Percentiles rank a stretch among this genome's conserved stretches.
These are phyloP conservation scores for Fraxinus sp. DNA, from an alignment of 305 asterid genomes.

Conservation along the genomic window DNA sequence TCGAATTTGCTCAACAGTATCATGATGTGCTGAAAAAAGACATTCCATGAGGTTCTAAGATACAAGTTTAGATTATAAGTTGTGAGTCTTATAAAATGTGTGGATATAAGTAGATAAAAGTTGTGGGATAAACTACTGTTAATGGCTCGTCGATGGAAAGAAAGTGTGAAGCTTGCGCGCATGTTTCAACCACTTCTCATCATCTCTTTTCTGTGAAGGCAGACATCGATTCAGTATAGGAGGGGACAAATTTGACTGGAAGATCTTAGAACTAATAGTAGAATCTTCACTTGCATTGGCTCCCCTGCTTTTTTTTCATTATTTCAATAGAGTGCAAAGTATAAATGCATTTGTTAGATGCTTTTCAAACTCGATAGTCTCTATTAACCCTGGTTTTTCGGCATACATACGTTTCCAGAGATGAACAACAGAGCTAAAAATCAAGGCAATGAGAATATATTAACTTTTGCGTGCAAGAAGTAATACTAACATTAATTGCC, in stretches of 20 bases:
- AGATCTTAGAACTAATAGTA: slow-evolving; percentile 49
- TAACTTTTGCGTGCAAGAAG: too few relatives aligned
- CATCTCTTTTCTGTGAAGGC: slow-evolving; percentile 74
- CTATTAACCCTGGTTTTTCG: slow-evolving; percentile 90
- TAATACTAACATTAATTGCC: too few relatives aligned
- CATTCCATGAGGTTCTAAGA: background rate
- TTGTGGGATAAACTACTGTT: background rate
- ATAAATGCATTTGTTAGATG: slow-evolving; percentile 84
- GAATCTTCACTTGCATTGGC: slow-evolving; percentile 99
- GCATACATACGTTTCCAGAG: background rate
- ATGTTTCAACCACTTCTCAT: slow-evolving; percentile 87
- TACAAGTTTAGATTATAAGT: too few relatives aligned
- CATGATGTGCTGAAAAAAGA: too few relatives aligned
- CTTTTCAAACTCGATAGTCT: slow-evolving; percentile 93
- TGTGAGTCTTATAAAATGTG: too few relatives aligned
- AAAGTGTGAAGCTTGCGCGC: slow-evolving; percentile 56
- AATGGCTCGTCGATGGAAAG: background rate
- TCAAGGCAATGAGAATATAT: too few relatives aligned
- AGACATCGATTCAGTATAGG: slow-evolving; percentile 20
- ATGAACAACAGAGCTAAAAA: too few relatives aligned
- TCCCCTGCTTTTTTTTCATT: slow-evolving; percentile 91
- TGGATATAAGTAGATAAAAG: too few relatives aligned
- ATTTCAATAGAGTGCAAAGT: slow-evolving; percentile 99
- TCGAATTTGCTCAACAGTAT: background rate
- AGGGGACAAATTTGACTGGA: background rate